A percentile compares a stretch with the other conserved stretches of the same genome.
Conservation (phyloP, 768 basidiomycete species). For the Pholiota molesta region DNA sequence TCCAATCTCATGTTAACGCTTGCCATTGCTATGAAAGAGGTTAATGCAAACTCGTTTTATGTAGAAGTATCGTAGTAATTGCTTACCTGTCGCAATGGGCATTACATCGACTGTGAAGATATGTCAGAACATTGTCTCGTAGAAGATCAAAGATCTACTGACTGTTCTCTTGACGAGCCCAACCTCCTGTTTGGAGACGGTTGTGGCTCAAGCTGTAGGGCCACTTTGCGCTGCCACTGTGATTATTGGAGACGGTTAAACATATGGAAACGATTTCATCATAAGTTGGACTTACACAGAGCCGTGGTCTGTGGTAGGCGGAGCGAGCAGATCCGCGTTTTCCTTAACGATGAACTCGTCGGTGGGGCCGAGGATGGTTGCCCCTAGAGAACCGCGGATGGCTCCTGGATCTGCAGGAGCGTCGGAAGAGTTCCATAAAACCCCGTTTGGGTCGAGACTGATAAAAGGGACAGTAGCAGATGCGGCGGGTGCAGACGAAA, state of each 20-base stretch:
- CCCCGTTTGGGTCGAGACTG: constrained; percentile 25
- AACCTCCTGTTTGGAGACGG: constrained; percentile 61
- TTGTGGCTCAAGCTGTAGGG: constrained; percentile 63
- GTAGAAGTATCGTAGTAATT: not conserved
- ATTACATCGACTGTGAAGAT: constrained; percentile 39
- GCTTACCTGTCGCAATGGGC: constrained; percentile 45
- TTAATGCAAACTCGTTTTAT: constrained; percentile 15
- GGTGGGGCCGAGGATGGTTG: constrained; percentile 55
- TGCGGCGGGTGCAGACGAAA: constrained; percentile 31
- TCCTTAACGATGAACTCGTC: constrained; percentile 53
- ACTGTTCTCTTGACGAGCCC: constrained; percentile 55
- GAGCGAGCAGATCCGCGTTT: constrained; percentile 59
- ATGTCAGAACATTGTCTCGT: not conserved
- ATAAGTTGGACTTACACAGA: constrained; percentile 34
- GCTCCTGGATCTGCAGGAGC: constrained; percentile 42
- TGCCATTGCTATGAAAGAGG: constrained; percentile 20
- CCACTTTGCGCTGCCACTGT: constrained; percentile 59
- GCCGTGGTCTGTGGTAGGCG: constrained; percentile 65
- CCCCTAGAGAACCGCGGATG: constrained; percentile 48
- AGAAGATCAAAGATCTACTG: constrained; percentile 34
- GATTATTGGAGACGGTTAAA: not conserved
- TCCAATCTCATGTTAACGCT: constrained; percentile 57
- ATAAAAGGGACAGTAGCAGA: constrained; percentile 38
- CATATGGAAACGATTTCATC: not conserved
- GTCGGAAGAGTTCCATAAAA: constrained; percentile 23